Evolutionary conservation across 495 filamentous ascomycete genomes (phyloP).

Genomic region (Penicillium roqueforti): DNA sequence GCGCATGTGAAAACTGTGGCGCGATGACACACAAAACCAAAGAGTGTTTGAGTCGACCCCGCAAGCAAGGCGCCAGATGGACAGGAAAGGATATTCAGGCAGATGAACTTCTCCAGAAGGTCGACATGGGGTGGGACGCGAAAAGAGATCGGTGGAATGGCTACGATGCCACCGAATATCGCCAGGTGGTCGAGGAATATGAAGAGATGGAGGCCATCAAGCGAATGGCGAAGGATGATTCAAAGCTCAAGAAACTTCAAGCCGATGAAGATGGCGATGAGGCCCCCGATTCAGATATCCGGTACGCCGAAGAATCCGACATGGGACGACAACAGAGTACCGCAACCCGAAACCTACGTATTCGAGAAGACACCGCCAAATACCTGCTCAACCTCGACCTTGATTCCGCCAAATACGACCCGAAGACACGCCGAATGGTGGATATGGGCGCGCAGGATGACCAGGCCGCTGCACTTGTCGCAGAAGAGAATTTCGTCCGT

Average conservation of each 20-base stretch:
- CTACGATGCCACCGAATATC: conserved; percentile 86
- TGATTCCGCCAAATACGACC: conserved; percentile 97
- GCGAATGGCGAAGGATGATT: conserved; percentile 45
- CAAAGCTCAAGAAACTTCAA: conserved; percentile 42
- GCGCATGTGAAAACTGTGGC: conserved; percentile 97
- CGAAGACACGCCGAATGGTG: conserved; percentile 92
- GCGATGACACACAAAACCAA: conserved; percentile 94
- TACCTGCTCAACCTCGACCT: conserved; percentile 92
- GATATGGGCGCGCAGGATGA: conserved; percentile 80
- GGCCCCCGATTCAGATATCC: conserved; percentile 58
- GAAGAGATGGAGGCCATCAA: conserved; percentile 81
- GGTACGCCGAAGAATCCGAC: conserved; percentile 94
- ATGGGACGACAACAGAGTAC: conserved; percentile 90
- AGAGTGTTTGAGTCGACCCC: conserved; percentile 84
- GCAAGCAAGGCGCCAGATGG: conserved; percentile 88
- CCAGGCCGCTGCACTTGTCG: conserved; percentile 80
- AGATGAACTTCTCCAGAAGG: conserved; percentile 82
- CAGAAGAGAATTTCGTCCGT: conserved; percentile 89
- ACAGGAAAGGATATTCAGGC: conserved; percentile 90
- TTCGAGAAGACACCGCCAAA: conserved; percentile 98
- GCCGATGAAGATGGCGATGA: conserved; percentile 53
- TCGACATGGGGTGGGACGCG: conserved; percentile 92
- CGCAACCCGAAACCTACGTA: conserved; percentile 81
- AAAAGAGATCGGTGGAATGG: conserved; percentile 98
- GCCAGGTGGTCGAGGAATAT: conserved; percentile 80